Evolutionary conservation across 148 eudicot genomes (phyloP), one percentile per base, ranked within the genome.

Genomic region (Diospyros kaki): DNA sequence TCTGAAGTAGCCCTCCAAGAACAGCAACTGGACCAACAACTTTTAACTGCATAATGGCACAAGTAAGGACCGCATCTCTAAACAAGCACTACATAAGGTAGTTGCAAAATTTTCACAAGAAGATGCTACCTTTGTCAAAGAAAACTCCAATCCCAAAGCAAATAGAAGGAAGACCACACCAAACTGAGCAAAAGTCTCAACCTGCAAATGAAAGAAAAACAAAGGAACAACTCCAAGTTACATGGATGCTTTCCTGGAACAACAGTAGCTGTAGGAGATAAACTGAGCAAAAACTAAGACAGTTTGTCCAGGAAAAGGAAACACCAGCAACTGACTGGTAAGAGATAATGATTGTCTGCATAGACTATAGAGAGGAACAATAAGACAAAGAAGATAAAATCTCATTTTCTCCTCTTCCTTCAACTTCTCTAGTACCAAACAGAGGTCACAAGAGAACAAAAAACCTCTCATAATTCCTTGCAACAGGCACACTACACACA

Each of bases 151-250:
- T 40, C 99, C 99, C 70, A 96, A 78, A 79, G 99, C 98, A 96
- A 96, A 96, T 75, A 96, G 87, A 81, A 96, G 98, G 79, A 91
- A 96, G 69, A 96, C 93, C 72, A 96, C 99, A 84, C 99, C 99
- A 82, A 96, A 96, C 79, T 96, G 99, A 28, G 99, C 99, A 83
- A 96, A 93, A 64, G 99, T 96, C 81, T 93, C 99, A 75, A 96
- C 99, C 99, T 96, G 92, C 71, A 74, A 53, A 73, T 18, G 4
- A 48, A 48, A 81, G 39, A 60, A 60, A 54, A 74, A 83, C 17
- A 76, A 70, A 64, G 45, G 58, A 69, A 61, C 64, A 52, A 64
- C 51, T 59, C 15, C 13, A 69, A 62, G 58, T 77, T 71, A 54
- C 41, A 50, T 39, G 10, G 40, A 64, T 9, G 64, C 40, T 43